Conservation (phyloP, 495 filamentous ascomycete genomes). For the Talaromyces nanjingensis region DNA sequence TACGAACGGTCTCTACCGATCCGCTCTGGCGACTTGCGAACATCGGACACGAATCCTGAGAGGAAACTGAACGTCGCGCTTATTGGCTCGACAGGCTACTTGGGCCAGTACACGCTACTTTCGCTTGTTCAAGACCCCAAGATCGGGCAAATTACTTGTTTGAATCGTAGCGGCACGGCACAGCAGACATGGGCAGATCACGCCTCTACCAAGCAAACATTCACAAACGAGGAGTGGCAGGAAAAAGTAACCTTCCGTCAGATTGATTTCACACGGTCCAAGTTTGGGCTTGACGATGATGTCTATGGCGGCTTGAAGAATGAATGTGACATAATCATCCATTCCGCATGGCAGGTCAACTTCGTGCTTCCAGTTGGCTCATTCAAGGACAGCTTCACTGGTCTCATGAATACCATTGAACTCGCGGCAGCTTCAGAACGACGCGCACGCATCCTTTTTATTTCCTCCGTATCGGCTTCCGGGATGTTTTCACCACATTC, state of each 20-base stretch:
- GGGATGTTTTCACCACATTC: slow-evolving; percentile 5
- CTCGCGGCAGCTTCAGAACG: not conserved
- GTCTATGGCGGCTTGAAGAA: slow-evolving; percentile 30
- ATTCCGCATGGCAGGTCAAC: slow-evolving; percentile 59
- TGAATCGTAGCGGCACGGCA: slow-evolving; percentile 39
- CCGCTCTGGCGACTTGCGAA: not conserved
- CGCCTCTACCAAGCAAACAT: not conserved
- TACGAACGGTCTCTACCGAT: not conserved
- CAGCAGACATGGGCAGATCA: slow-evolving; percentile 9
- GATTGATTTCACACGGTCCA: slow-evolving; percentile 35
- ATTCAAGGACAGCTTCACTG: slow-evolving; percentile 35
- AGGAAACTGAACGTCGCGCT: slow-evolving; percentile 28
- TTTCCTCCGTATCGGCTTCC: not conserved
- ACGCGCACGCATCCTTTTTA: not conserved
- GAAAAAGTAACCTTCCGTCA: slow-evolving; percentile 36
- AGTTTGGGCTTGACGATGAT: slow-evolving; percentile 35
- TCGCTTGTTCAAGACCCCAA: slow-evolving; percentile 21
- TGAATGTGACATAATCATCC: slow-evolving; percentile 45
- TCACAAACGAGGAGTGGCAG: not conserved
- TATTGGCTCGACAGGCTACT: slow-evolving; percentile 52
- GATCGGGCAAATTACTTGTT: slow-evolving; percentile 45
- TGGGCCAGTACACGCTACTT: slow-evolving; percentile 52
- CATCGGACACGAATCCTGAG: not conserved
- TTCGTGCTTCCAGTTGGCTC: slow-evolving; percentile 51
- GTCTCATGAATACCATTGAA: not conserved